Evolutionary conservation across 2,329 filamentous ascomycete genomes (phyloP).

Genomic region (Epichloe typhina): DNA sequence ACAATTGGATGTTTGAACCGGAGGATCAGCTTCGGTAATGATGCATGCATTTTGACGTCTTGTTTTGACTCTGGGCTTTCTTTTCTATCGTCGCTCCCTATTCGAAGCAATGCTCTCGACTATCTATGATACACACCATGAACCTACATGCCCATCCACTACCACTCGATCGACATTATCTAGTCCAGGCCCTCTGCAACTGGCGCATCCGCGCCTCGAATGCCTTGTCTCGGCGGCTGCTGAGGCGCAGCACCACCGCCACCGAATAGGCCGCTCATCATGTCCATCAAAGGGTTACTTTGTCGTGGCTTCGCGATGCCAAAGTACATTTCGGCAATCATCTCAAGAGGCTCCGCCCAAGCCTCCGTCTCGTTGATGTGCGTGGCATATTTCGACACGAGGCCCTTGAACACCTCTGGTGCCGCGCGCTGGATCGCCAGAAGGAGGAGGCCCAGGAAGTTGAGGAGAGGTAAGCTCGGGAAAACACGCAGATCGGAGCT

Average conservation of each 20-base stretch:
- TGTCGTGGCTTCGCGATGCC: slow-evolving; percentile 77
- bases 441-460: slow-evolving; percentile 79
- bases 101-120: too few relatives aligned
- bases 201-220: slow-evolving; percentile 34
- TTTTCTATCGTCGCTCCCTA: background rate
- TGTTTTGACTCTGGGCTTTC: background rate
- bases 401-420: slow-evolving; percentile 66
- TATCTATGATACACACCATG: slow-evolving; percentile 1
- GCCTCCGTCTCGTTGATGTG: slow-evolving; percentile 64
- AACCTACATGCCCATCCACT: slow-evolving; percentile 3
- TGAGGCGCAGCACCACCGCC: slow-evolving; percentile 44
- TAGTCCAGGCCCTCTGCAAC: slow-evolving; percentile 48
- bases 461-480: slow-evolving; percentile 82
- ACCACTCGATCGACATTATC: slow-evolving; percentile 3
- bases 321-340: slow-evolving; percentile 96
- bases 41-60: slow-evolving; percentile 4
- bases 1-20: slow-evolving; percentile 83
- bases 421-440: slow-evolving; percentile 69
- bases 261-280: slow-evolving; percentile 94
- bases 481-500: slow-evolving; percentile 69
- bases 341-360: slow-evolving; percentile 74
- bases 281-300: slow-evolving; percentile 87
- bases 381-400: slow-evolving; percentile 67
- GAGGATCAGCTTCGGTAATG: slow-evolving; percentile 38
- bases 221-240: slow-evolving; percentile 27